Evolutionary conservation across 2,329 filamentous ascomycete species (phyloP), one percentile per base, ranked within the genome.

Genomic region (Sporothrix inflata): DNA sequence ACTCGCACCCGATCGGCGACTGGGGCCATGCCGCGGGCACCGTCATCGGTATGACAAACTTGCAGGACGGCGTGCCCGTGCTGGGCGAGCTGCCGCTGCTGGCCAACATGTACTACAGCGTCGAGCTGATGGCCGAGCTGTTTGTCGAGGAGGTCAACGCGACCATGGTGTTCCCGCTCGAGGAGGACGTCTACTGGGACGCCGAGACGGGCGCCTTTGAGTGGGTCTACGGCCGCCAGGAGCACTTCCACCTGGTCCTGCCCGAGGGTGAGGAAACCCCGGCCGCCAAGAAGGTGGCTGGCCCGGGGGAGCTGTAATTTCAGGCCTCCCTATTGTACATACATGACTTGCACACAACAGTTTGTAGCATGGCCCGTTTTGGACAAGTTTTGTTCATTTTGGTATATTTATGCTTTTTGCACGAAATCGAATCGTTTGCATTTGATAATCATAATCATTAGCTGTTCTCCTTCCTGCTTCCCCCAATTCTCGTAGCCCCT

Each of bases 1-100:
- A 86, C 75, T 84, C 80, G 51, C 84, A 86, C 71, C 80, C 84
- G 0, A 85, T 85, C 16, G 85, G 85, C 12, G 85, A 86, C 77
- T 86, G 83, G 81, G 85, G 85, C 1, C 85, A 86, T 73, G 82
- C 83, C 1, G 85, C 84, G 0, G 85, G 85, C 0, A 82, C 84
- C 0, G 73, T 85, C 5, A 84, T 86, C 69, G 84, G 84, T 51
- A 85, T 86, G 84, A 84, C 83, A 1, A 86, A 86, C 73, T 78
- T 86, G 21, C 85, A 86, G 75, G 81, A 83, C 4, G 77, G 77
- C n/a, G 85, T 86, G 6, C 83, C 83, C 0, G 78, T 83, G 5
- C 76, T 85, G 0, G 85, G 85, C 11, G 84, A 86, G 47, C 74
- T 86, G 60, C 83, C 83, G 0, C 74, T 86, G 14, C 75, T 86